Conservation (phyloP, 2,329 filamentous ascomycete genomes). For the Neonectria hederae region DNA sequence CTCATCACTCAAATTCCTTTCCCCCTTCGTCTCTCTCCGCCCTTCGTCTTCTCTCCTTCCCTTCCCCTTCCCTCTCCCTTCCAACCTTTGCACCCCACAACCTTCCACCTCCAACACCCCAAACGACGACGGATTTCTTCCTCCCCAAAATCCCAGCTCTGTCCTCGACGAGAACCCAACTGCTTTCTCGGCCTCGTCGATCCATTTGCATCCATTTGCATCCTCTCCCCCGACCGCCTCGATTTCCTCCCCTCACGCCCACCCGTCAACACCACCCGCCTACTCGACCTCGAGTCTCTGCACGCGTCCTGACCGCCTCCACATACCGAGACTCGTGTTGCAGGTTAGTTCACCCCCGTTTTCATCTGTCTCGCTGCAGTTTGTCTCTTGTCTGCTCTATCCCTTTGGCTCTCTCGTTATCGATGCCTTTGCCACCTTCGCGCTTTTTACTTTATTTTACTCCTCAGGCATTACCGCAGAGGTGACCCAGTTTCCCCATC, state of each 20-base stretch:
- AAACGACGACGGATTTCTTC: slow-evolving; percentile 10
- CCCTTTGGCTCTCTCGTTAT: not conserved
- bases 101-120: slow-evolving; percentile 30
- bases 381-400: not conserved
- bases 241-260: slow-evolving; percentile 5
- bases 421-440: not conserved
- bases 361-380: not conserved
- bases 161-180: slow-evolving; percentile 13
- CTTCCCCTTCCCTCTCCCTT: slow-evolving; percentile 29
- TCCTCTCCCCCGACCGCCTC: slow-evolving; percentile 15
- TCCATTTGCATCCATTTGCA: not conserved
- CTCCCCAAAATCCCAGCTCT: slow-evolving; percentile 6
- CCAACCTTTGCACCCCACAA: slow-evolving; percentile 30
- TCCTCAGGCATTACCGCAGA: slow-evolving; percentile 18
- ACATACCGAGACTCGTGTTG: slow-evolving; percentile 28
- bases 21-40: slow-evolving; percentile 33
- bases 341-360: slow-evolving; percentile 34
- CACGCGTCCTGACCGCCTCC: slow-evolving; percentile 42
- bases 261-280: slow-evolving; percentile 21
- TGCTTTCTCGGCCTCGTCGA: slow-evolving; percentile 6
- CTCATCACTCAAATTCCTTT: slow-evolving; percentile 36
- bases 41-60: slow-evolving; percentile 30
- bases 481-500: slow-evolving; percentile 26
- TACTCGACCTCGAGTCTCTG: slow-evolving; percentile 25
- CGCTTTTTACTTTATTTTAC: slow-evolving; percentile 15